A percentile compares a stretch with the other conserved stretches of the same genome.
Conservation (phyloP, 1,284 basidiomycete species). For the Heterobasidion irregulare region DNA sequence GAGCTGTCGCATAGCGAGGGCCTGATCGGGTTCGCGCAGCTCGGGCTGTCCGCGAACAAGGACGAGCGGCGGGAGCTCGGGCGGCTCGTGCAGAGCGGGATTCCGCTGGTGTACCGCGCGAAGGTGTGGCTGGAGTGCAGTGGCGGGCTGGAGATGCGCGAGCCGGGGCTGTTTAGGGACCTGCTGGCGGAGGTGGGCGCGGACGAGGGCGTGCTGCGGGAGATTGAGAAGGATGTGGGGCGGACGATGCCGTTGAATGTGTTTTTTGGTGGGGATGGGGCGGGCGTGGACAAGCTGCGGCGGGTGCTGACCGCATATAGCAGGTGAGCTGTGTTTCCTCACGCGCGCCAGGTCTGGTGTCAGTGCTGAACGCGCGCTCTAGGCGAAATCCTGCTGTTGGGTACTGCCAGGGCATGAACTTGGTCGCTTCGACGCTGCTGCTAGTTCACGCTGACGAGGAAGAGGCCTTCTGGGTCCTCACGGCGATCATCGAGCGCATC, state of each 20-base stretch:
- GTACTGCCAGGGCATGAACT: slow-evolving; percentile 93
- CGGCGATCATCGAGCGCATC: slow-evolving; percentile 82
- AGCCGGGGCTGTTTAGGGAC: slow-evolving; percentile 89
- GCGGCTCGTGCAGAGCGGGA: slow-evolving; percentile 72
- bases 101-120: slow-evolving; percentile 82
- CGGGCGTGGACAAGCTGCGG: slow-evolving; percentile 86
- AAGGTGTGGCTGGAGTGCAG: slow-evolving; percentile 92
- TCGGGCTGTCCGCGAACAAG: slow-evolving; percentile 64
- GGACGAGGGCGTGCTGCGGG: slow-evolving; percentile 47
- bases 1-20: slow-evolving; percentile 69
- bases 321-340: slow-evolving; percentile 43
- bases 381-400: slow-evolving; percentile 82
- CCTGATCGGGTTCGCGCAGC: slow-evolving; percentile 83
- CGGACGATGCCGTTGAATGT: slow-evolving; percentile 94
- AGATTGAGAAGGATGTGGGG: slow-evolving; percentile 95
- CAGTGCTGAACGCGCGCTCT: neutral
- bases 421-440: slow-evolving; percentile 88
- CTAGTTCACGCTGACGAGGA: slow-evolving; percentile 92
- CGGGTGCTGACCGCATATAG: slow-evolving; percentile 89
- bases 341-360: neutral
- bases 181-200: slow-evolving; percentile 56
- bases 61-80: slow-evolving; percentile 80
- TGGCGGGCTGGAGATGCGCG: slow-evolving; percentile 84
- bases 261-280: slow-evolving; percentile 94
- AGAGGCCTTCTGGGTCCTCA: slow-evolving; percentile 95